These are phyloP conservation scores for Candida bentonensis DNA, from an alignment of 805 yeast species.

Conservation along the genomic window DNA sequence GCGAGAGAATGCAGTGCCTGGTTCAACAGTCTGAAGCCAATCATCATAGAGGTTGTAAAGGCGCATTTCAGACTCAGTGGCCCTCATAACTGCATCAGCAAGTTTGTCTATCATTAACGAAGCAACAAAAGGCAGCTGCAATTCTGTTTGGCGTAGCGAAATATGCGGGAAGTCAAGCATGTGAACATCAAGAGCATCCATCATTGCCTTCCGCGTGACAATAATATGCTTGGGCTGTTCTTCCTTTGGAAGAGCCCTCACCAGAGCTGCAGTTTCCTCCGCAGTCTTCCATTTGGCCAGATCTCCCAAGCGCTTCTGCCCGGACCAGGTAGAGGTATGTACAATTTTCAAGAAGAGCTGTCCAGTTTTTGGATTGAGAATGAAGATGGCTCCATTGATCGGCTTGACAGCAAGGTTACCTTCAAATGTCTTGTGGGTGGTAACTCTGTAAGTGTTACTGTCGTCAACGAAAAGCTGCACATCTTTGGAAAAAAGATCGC, in stretches of 20 bases:
- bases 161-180: slow-evolving; percentile 94
- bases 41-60: slow-evolving; percentile 86
- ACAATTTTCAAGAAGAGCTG: slow-evolving; percentile 79
- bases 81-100: slow-evolving; percentile 63
- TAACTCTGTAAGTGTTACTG: slow-evolving; percentile 84
- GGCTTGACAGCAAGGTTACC: slow-evolving; percentile 90
- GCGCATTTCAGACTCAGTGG: slow-evolving; percentile 88
- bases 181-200: slow-evolving; percentile 92
- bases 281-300: slow-evolving; percentile 97
- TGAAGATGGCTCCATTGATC: slow-evolving; percentile 83
- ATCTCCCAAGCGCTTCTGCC: slow-evolving; percentile 87
- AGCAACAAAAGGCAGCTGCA: slow-evolving; percentile 79
- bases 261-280: slow-evolving; percentile 86
- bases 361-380: slow-evolving; percentile 81
- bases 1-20: slow-evolving; percentile 90
- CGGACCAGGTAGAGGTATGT: slow-evolving; percentile 93
- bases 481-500: slow-evolving; percentile 76
- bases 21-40: slow-evolving; percentile 72
- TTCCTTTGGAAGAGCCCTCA: slow-evolving; percentile 78
- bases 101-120: slow-evolving; percentile 72
- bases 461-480: slow-evolving; percentile 84
- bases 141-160: slow-evolving; percentile 76
- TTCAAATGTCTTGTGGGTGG: slow-evolving; percentile 81
- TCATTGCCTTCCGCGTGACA: slow-evolving; percentile 77
- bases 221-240: slow-evolving; percentile 91